Base-by-base conservation (phyloP, 345 rosid species). In the Pugionium dolabratum region DNA sequence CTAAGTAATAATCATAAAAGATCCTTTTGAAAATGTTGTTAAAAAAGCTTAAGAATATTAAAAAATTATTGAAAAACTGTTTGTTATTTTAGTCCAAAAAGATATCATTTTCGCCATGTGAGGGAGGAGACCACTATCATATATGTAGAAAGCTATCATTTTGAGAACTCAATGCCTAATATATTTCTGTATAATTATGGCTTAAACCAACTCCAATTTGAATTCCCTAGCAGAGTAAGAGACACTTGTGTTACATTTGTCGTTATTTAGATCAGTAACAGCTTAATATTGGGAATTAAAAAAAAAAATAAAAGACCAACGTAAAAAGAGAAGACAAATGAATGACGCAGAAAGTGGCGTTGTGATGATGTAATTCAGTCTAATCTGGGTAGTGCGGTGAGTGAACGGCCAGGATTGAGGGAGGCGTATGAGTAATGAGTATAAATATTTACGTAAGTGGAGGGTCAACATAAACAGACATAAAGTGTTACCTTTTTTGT, bases 401-500 rank as follows among this genome's bases (percentile, higher is more conserved):
- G 76, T 65, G 54, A 49, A 65, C 65, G 76, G 76, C 55, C 48
- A 51, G 4, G 71, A 72, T 64, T 31, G 54, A 39, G 4, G 10
- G 27, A n/a, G 5, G 40, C 37, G 9, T 18, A n/a, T 1, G 29
- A 25, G 4, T 53, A 40, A 9, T 33, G 29, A 59, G 30, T 59
- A 69, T 57, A 42, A 18, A 18, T 18, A 18, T 18, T 49, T 42
- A 59, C 59, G 66, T 55, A 41, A 43, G 47, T 64, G 59, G 48
- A 72, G 55, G 55, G 71, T 72, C 76, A 72, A 72, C 76, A 66
- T 72, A 64, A 57, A 64, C 51, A 65, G 76, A 72, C 65, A 58
- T 65, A 72, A 65, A 50, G 76, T 72, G 54, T 11, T 6, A 58
- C 11, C 71, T 65, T 58, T 58, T 72, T 64, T 50, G 70, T 71